Evolutionary conservation across 1,284 basidiomycete genomes (phyloP).

Genomic region (Uromyces viciae-fabae): DNA sequence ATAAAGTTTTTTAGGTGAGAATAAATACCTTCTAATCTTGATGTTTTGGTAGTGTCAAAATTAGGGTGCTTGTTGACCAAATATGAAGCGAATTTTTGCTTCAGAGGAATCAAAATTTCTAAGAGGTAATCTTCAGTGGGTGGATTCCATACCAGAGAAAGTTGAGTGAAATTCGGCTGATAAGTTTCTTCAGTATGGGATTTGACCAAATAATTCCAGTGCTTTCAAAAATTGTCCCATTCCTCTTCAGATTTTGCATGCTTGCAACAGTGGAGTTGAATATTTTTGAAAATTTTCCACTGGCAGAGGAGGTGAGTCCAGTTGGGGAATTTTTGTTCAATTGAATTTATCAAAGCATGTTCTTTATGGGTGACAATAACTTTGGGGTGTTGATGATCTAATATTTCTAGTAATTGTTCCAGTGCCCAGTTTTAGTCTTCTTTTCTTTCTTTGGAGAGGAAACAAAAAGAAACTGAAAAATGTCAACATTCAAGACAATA

Average conservation of each 20-base stretch:
- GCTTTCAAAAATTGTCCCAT: background rate
- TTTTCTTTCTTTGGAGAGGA: background rate
- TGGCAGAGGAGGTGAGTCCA: background rate
- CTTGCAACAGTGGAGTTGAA: background rate
- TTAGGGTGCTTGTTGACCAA: background rate
- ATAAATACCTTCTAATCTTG: background rate
- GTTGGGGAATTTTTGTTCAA: background rate
- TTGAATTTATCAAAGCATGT: background rate
- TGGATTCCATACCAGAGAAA: background rate
- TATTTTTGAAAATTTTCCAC: background rate
- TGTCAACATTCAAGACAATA: no score
- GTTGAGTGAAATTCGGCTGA: background rate
- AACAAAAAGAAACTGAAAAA: background rate
- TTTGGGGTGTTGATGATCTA: background rate
- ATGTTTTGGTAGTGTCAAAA: background rate
- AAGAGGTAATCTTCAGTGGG: background rate
- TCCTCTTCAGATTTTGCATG: background rate
- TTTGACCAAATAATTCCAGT: background rate
- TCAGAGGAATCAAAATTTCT: background rate
- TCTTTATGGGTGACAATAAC: background rate
- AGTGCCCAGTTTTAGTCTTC: background rate
- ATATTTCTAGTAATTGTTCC: background rate
- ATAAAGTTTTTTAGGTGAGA: background rate
- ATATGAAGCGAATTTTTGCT: background rate
- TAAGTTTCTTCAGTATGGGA: background rate